Percentiles rank a stretch among this genome's conserved stretches.
Conservation (phyloP, 2,329 filamentous ascomycete genomes). For the Xylariaceae sp. region DNA sequence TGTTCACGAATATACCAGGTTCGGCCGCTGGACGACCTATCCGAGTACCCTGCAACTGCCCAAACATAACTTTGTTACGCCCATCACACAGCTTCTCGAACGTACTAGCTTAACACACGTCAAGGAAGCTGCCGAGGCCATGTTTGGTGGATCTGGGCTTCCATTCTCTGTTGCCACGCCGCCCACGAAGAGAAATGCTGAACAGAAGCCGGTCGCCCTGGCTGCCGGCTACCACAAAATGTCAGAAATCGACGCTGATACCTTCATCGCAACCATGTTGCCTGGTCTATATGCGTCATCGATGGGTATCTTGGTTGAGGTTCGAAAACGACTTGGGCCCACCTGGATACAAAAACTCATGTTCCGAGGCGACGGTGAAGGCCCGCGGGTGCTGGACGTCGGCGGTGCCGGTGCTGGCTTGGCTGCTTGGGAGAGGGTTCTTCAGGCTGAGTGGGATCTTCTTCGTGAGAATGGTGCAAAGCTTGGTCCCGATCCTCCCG, state of each 20-base stretch:
- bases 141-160: conserved; percentile 71
- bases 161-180: conserved; percentile 74
- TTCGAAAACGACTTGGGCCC: conserved; percentile 65
- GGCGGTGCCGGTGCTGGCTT: conserved; percentile 69
- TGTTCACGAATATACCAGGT: conserved; percentile 67
- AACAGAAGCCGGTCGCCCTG: conserved; percentile 61
- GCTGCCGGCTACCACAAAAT: conserved; percentile 61
- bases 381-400: conserved; percentile 65
- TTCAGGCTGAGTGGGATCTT: conserved; percentile 75
- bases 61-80: conserved; percentile 60
- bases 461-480: conserved; percentile 49
- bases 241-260: conserved; percentile 70
- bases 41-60: conserved; percentile 75
- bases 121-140: conserved; percentile 61
- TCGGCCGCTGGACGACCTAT: conserved; percentile 68
- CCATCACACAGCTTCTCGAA: conserved; percentile 63
- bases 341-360: conserved; percentile 65
- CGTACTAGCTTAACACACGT: conserved; percentile 71
- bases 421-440: conserved; percentile 70
- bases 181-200: conserved; percentile 46
- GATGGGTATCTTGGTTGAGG: conserved; percentile 64
- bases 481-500: conserved; percentile 44
- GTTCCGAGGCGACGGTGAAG: conserved; percentile 48
- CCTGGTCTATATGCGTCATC: conserved; percentile 66
- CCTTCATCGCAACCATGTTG: conserved; percentile 63